Base-by-base conservation (phyloP, 148 eudicot genomes). In the Persicaria maculosa region DNA sequence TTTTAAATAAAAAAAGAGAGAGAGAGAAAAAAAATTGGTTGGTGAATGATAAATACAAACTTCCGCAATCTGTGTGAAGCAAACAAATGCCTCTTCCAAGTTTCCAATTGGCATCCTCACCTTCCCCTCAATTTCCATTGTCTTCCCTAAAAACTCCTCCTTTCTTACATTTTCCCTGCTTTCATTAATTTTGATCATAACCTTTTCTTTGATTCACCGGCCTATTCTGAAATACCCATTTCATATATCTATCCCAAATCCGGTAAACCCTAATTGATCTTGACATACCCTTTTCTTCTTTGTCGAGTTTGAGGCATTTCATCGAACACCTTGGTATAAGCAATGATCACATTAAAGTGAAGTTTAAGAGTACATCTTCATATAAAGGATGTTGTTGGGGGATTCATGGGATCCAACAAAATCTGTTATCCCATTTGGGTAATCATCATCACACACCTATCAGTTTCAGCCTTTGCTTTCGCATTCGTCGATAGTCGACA, bases 381-480 rank as follows among this genome's bases (percentile, higher is more conserved):
- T 40, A 65, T n/a, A 65, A 65, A 65, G 19, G 47, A 65, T 65
- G 70, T 19, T 65, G 44, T n/a, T 12, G 0, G 45, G 80, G 20
- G 55, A 76, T 80, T 85, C 83, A 90, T 90, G 96, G 92, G 89
- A 81, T 85, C 82, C 44, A 75, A 75, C 76, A 79, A 31, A 64
- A 75, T 43, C 54, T 75, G 80, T 74, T 74, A 71, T 75, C 65
- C 79, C 82, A 73, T 83, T n/a, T 75, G 76, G 71, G 31, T 65
- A 40, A 31, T 31, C 40, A 65, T 86, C 44, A 80, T 80, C 71
- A 53, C 76, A 72, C 57, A 55, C 62, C 31, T 80, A 5, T 79
- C 78, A 44, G 43, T 58, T 47, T 74, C 17, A 8, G 50, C 76
- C 64, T 76, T 78, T 15, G 71, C 43, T 17, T 74, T 44, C 9